Conservation (phyloP, 345 rosid genomes). For the Eutrema heterophyllum region DNA sequence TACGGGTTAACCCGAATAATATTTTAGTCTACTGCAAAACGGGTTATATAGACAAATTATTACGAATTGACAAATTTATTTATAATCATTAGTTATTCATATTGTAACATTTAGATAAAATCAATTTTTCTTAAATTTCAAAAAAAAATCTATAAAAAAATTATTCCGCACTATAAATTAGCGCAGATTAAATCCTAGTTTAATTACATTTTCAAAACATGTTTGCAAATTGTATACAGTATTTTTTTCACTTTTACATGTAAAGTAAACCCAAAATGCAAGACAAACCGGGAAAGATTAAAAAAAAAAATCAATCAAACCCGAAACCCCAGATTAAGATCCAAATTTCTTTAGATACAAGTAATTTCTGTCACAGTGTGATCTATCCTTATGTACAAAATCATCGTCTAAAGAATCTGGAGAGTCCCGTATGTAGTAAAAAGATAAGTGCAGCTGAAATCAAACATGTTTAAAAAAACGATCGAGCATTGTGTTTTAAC, state of each 20-base stretch:
- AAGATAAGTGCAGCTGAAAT: not conserved
- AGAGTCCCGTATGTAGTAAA: not conserved
- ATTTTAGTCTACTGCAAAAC: too few relatives aligned
- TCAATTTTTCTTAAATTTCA: too few relatives aligned
- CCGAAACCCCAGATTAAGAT: not conserved
- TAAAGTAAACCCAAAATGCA: not conserved
- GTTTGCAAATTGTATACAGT: not conserved
- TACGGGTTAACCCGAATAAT: too few relatives aligned
- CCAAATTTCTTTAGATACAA: not conserved
- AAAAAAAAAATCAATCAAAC: conserved; percentile 2
- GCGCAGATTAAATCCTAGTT: too few relatives aligned
- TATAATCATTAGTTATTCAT: too few relatives aligned
- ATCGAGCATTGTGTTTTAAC: not conserved
- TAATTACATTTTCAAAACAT: not conserved
- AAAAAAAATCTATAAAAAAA: too few relatives aligned
- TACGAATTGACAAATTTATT: too few relatives aligned
- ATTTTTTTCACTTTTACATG: not conserved
- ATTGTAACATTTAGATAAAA: too few relatives aligned
- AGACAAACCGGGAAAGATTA: not conserved
- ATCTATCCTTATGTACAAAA: conserved; percentile 23
- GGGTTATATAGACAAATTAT: too few relatives aligned
- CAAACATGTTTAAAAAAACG: not conserved
- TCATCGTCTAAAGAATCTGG: conserved; percentile 10
- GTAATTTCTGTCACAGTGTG: not conserved
- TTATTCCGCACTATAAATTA: too few relatives aligned